Evolutionary conservation across 164 flowering plant genomes (phyloP), one percentile per base, ranked within the genome.

Genomic region (Liquidambar formosana): DNA sequence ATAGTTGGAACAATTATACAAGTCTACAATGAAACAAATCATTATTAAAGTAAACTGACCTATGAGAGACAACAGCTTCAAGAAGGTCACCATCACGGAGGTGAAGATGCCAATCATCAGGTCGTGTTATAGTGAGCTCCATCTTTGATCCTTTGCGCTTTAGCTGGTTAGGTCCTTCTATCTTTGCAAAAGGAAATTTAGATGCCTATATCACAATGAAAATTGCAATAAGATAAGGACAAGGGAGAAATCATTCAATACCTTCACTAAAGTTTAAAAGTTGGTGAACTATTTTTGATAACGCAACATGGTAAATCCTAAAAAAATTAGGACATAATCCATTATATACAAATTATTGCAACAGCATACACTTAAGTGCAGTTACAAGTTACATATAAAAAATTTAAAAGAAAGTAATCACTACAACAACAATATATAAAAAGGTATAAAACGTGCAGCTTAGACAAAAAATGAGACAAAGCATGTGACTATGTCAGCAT

Each of bases 71-170:
- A 70, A 95, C 97, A 64, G 90, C 88, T 72, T 84, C 59, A 70
- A 95, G 87, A 73, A 95, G 85, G 27, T 88, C 91, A 57, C 96
- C 93, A 63, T 95, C 97, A 46, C 97, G 97, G 59, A 95, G 93
- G 80, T 91, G 99, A 75, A 95, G 96, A 82, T 93, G 97, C 99
- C 99, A 95, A 78, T 95, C 99, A 81, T 95, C 97, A 58, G 99
- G 97, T 47, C 59, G 81, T 33, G 90, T 83, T 52, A 95, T 23
- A 33, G 92, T 75, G 25, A 95, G 84, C 79, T 95, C 90, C 94
- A 89, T 90, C 61, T 74, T 91, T 62, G 66, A 73, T 52, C 66
- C 77, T 47, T 10, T 71, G 44, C 61, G 43, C 63, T 78, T 81
- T 41, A 72, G 9, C 28, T 64, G 65, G 43, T 45, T 78, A 53